Conservation (phyloP, 257 asterid species). For the Solanum stenotomum region DNA sequence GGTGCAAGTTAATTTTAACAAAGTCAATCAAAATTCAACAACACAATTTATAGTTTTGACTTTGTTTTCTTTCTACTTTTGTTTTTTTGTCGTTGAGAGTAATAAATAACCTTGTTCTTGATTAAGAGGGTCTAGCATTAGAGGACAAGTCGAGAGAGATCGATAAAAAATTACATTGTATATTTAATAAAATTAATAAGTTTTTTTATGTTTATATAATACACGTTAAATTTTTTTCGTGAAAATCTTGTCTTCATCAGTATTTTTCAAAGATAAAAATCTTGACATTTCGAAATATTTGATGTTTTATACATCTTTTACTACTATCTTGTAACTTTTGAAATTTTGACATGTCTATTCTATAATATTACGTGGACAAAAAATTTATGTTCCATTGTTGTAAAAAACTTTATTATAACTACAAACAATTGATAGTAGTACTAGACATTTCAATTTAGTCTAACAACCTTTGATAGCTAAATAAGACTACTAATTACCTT, state of each 20-base stretch:
- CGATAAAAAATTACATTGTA: too few relatives aligned
- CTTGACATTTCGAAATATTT: background rate
- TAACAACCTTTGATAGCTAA: background rate
- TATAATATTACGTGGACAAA: background rate
- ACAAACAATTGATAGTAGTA: background rate
- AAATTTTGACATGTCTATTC: background rate
- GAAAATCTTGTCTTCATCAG: too few relatives aligned
- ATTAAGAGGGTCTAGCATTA: background rate
- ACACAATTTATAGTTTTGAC: background rate
- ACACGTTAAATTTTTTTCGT: accelerated
- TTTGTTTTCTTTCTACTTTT: background rate
- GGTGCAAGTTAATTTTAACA: background rate
- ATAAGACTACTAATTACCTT: background rate
- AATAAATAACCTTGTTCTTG: background rate
- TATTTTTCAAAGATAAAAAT: background rate
- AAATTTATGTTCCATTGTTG: background rate
- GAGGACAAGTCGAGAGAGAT: background rate
- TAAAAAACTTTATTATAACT: background rate
- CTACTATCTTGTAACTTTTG: background rate
- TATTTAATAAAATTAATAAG: too few relatives aligned
- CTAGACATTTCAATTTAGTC: background rate
- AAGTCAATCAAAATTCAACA: background rate
- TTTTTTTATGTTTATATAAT: too few relatives aligned
- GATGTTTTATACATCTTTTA: background rate
- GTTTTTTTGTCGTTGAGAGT: background rate